Evolutionary conservation across 2,329 filamentous ascomycete species (phyloP).

Genomic region (Fusarium incarnatum): DNA sequence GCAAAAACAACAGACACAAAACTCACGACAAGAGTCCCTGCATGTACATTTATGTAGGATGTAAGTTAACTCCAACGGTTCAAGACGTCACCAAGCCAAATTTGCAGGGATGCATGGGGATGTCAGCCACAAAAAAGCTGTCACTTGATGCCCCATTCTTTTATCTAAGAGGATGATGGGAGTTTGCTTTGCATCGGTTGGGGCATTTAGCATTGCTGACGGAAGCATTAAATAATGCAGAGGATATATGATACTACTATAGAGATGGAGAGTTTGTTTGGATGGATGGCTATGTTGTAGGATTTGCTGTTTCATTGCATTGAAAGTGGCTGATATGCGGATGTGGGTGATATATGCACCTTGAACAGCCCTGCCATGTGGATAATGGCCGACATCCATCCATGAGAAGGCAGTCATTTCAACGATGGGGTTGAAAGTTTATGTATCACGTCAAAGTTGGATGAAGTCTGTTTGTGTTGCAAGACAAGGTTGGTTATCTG

Average conservation of each 20-base stretch:
- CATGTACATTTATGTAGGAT: slow-evolving; percentile 27
- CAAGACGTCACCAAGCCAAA: slow-evolving; percentile 18
- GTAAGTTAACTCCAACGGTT: slow-evolving; percentile 25
- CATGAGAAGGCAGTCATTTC: not conserved
- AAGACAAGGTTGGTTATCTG: not conserved
- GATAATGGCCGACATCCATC: not conserved
- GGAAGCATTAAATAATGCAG: not conserved
- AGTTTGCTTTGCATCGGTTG: not conserved
- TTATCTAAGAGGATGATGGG: not conserved
- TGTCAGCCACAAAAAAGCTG: slow-evolving; percentile 25
- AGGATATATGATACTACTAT: not conserved
- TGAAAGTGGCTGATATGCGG: not conserved
- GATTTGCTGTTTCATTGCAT: slow-evolving; percentile 1
- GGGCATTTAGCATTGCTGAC: not conserved
- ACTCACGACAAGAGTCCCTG: slow-evolving; percentile 13
- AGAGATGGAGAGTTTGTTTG: not conserved
- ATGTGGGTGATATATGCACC: not conserved
- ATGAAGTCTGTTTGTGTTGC: not conserved
- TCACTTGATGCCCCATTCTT: slow-evolving; percentile 27
- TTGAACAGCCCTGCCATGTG: not conserved
- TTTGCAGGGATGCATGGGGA: slow-evolving; percentile 15
- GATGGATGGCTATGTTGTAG: not conserved
- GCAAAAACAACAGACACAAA: not conserved
- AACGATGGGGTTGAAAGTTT: not conserved
- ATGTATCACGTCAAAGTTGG: not conserved